Evolutionary conservation across 495 filamentous ascomycete genomes (phyloP), one percentile per base, ranked within the genome.

Genomic region (Xylaria palmicola): DNA sequence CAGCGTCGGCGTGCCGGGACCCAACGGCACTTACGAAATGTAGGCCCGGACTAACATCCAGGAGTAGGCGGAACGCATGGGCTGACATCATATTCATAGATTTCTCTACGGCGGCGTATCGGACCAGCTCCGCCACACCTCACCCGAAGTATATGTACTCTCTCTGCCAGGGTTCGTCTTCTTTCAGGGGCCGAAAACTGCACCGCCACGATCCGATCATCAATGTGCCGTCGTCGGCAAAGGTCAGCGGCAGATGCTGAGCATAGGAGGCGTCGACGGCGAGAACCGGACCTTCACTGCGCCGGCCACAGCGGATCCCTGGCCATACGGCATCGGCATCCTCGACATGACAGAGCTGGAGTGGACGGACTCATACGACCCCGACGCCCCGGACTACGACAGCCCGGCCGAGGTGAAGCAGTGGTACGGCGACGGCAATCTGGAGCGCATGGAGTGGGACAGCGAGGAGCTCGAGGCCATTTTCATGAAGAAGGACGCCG

Each of bases 111-210:
- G 75, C 29, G 74, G 75, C 17, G 34, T 47, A 15, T 68, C 70
- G 19, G 19, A 47, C 9, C 47, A 60, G 1, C 47, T 52, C 19
- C 56, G 59, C 4, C 57, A 30, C 12, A 27, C 55, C 0, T 66
- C 72, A 30, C 39, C 65, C 0, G 73, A 76, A 26, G 66, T 77
- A 6, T 72, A 75, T 45, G 67, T 82, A 15, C 69, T 81, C 12
- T 76, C 73, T 41, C 58, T 82, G 2, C 79, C 79, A 0, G 78
- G 76, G n/a, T 82, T 81, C 44, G 62, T 71, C 34, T 81, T 79
- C 71, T 71, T 75, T 22, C 65, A 66, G 34, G 67, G 70, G 4
- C 50, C 69, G 4, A 29, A 50, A 4, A 45, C 62, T 0, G 71
- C 62, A 0, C 70, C 71, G 4, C 48, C 54, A 20, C 69, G 75